These are phyloP conservation scores for Actinomortierella ambigua DNA, from an alignment of 371 early-diverging fungal species.

Conservation along the genomic window DNA sequence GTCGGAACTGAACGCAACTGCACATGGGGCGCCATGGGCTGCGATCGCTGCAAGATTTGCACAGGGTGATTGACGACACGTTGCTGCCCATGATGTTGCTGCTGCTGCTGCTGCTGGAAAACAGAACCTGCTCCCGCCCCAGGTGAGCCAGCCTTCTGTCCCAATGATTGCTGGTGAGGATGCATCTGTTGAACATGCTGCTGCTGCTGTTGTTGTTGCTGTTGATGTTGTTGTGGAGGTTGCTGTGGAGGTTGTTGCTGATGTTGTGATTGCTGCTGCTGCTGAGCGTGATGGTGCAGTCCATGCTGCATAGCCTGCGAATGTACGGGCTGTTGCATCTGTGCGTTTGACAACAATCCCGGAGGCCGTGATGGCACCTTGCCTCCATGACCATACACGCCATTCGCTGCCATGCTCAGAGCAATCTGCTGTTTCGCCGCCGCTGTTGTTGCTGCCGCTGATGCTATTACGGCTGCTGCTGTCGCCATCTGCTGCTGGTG, in stretches of 20 bases:
- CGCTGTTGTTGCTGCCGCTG: too few species aligned
- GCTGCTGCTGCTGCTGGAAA: neutral
- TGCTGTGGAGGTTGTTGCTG: neutral
- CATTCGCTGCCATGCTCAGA: too few species aligned
- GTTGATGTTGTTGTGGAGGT: neutral
- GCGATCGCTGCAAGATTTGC: conserved; percentile 40
- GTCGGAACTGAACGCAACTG: conserved; percentile 38
- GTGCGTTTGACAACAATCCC: neutral
- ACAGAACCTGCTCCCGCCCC: too few species aligned
- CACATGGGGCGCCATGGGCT: conserved; percentile 28
- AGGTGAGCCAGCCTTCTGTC: too few species aligned
- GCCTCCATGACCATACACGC: conserved; percentile 13
- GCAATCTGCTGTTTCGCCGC: too few species aligned
- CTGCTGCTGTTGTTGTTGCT: conserved; percentile 9
- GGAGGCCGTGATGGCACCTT: conserved; percentile 6
- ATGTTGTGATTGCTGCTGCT: conserved; percentile 1
- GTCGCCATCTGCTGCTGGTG: too few species aligned
- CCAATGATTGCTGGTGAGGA: conserved; percentile 1
- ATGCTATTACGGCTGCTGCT: too few species aligned
- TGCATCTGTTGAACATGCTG: conserved; percentile 7
- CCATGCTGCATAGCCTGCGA: neutral
- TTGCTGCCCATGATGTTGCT: neutral
- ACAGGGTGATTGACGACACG: conserved; percentile 31
- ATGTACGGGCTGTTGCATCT: conserved; percentile 10
- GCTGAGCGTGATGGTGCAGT: neutral